Evolutionary conservation across 805 yeast species (phyloP).

Genomic region (Saccharomycopsis oosterbeekiorum): DNA sequence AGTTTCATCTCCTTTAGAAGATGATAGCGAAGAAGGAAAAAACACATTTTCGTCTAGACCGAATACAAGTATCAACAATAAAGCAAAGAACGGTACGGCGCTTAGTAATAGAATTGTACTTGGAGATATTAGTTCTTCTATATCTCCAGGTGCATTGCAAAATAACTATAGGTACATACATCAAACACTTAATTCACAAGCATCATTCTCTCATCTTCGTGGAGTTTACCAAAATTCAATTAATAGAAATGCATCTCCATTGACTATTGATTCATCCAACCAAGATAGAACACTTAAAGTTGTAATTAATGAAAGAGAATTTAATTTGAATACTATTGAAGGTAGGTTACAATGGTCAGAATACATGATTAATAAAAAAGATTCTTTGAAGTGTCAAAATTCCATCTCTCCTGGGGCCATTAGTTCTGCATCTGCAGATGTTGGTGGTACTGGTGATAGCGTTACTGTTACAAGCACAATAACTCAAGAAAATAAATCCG

Average conservation of each 20-base stretch:
- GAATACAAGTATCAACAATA: neutral
- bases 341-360: conserved; percentile 17
- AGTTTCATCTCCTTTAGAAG: neutral
- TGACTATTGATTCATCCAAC: neutral
- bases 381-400: neutral
- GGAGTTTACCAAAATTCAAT: neutral
- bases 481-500: neutral
- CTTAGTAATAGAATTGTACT: neutral
- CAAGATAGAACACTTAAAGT: conserved; percentile 8
- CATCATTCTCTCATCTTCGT: neutral
- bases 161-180: neutral
- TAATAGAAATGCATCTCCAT: neutral
- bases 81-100: neutral
- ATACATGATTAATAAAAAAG: neutral
- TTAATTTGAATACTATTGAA: conserved; percentile 11
- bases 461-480: neutral
- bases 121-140: neutral
- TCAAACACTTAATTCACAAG: neutral
- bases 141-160: neutral
- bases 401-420: too few species aligned
- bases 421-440: neutral
- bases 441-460: neutral
- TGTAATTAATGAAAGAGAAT: conserved; percentile 10
- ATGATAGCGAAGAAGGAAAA: neutral
- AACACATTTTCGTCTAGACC: neutral